These are phyloP conservation scores for Chaetomium cochliodes DNA, from an alignment of 495 filamentous ascomycete genomes.

Conservation along the genomic window DNA sequence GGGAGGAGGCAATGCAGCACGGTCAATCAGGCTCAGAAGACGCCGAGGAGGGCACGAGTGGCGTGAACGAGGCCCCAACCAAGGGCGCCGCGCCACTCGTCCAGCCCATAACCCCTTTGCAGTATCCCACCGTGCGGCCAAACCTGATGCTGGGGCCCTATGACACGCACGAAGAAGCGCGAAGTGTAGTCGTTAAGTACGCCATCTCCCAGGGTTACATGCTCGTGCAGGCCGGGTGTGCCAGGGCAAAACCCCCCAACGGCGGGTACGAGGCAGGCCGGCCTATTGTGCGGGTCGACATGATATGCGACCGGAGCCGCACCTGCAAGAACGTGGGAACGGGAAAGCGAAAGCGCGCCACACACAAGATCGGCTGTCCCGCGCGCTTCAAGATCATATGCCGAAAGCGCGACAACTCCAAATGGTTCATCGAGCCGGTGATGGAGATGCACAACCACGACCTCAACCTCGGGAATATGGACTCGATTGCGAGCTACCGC, in stretches of 20 bases:
- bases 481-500: constrained; percentile 30
- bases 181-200: constrained; percentile 28
- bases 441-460: constrained; percentile 38
- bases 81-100: constrained; percentile 20
- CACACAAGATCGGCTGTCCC: constrained; percentile 32
- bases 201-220: constrained; percentile 35
- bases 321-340: constrained; percentile 31
- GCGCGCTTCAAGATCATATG: constrained; percentile 31
- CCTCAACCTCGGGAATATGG: constrained; percentile 28
- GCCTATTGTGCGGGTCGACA: constrained; percentile 30
- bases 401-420: constrained; percentile 28
- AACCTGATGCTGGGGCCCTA: constrained; percentile 34
- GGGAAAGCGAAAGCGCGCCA: constrained; percentile 29
- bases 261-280: constrained; percentile 19
- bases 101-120: constrained; percentile 26
- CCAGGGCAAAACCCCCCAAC: constrained; percentile 21
- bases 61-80: no score
- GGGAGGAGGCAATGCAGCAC: no score
- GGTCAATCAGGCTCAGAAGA: no score
- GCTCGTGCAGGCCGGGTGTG: constrained; percentile 26
- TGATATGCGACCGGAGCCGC: constrained; percentile 33
- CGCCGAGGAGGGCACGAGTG: no score
- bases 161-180: constrained; percentile 25
- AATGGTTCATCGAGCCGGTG: constrained; percentile 35
- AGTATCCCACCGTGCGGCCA: constrained; percentile 25